Base-by-base conservation (phyloP, 257 asterid genomes). In the Nicotiana attenuata region DNA sequence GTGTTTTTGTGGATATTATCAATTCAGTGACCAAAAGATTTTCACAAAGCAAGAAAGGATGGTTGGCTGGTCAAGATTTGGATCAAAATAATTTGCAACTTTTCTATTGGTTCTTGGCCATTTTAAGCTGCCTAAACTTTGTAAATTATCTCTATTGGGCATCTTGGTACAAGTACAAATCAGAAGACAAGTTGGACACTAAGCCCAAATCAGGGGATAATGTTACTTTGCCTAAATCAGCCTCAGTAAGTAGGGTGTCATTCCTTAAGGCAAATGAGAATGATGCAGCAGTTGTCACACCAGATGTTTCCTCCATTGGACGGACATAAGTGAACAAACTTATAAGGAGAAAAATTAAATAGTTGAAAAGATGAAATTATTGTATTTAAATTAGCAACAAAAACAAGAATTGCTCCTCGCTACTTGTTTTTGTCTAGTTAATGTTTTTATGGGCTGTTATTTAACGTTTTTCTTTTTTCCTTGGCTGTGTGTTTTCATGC, bases 121-220 rank as follows among this genome's bases (percentile, higher is more conserved):
- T 88, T 14, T 68, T 92, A 83, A 91, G 97, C 76, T 87, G 80
- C 17, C 67, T 92, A n/a, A 92, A 92, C 87, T 92, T 92, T 80
- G 85, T 85, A 8, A 86, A 88, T 75, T 91, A 92, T 52, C 80
- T 92, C 4, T 91, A 28, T 47, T 91, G 95, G 94, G 90, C 97
- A 8, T 85, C 80, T 57, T 91, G 97, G 97, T 91, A 92, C 65
- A 90, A 88, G 87, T 91, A 91, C 66, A 91, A 91, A 85, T 50
- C 76, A 6, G 88, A 79, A 24, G 84, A 16, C 1, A 56, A 31
- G 6, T 56, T 45, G 24, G 26, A 57, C 2, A 55, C 26, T 7
- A 31, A 68, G 16, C 55, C 20, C 16, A 28, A 31, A 33, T 35
- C 50, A 17, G 13, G 19, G 29, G 7, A 50, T 16, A 26, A 10